Base-by-base conservation (phyloP, 768 basidiomycete genomes). In the Psilocybe cubensis region DNA sequence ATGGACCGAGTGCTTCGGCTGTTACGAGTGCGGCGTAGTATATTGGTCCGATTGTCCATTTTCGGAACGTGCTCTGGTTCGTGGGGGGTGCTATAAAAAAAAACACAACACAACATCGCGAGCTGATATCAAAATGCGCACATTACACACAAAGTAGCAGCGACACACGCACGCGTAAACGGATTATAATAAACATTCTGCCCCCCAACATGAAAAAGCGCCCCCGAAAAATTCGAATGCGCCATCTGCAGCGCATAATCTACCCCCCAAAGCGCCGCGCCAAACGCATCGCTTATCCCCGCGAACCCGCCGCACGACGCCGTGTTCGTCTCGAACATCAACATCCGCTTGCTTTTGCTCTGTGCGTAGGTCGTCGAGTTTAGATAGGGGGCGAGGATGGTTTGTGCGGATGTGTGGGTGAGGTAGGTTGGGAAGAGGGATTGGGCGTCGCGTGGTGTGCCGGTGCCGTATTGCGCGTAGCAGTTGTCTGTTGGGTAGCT, bases 31-130 rank as follows among this genome's bases (percentile, higher is more conserved):
- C 80, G 0, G 90, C 80, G 69, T 93, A 94, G 74, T 90, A 92
- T 48, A 88, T 76, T 0, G 91, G 84, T 0, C 89, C 89, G 44
- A 92, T 76, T 0, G 88, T 89, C 91, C 90, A 94, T 72, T 88
- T 74, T 53, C 80, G 80, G 72, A 79, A 85, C 0, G 76, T 66
- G 6, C 84, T 81, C 57, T 87, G 78, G 62, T 87, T 85, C 43
- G 77, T 84, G 61, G 79, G 83, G 63, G 75, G 85, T 56, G 72
- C 80, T 81, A 65, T 70, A 73, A 35, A 45, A 61, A 65, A 59
- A 10, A 69, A n/a, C 28, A 40, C 47, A 24, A 3, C 9, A 35
- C 33, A 1, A 25, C 17, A 17, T 12, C 7, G 31, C 12, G 31
- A 12, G 14, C 4, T 7, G 3, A 38, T 7, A 4, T 5, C 35